Conservation (phyloP, 1,284 basidiomycete genomes). For the Inonotus hispidus region DNA sequence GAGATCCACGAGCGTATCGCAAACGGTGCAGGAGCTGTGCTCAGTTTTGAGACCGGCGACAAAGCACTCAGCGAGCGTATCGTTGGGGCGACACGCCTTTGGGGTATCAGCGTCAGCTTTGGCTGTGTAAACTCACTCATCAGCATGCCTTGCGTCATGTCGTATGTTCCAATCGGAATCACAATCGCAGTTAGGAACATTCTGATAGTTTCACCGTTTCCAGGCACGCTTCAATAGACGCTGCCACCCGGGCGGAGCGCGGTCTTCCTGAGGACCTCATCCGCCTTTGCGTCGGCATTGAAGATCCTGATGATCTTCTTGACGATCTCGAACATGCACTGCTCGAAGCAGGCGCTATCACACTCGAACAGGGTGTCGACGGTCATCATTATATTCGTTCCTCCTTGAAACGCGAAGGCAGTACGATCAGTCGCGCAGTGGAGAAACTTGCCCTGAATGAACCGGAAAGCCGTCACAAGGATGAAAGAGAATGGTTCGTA, state of each 20-base stretch:
- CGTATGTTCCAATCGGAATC: constrained; percentile 53
- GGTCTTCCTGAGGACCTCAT: constrained; percentile 97
- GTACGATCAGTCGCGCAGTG: constrained; percentile 55
- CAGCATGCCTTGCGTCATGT: constrained; percentile 99
- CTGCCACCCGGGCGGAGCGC: constrained; percentile 86
- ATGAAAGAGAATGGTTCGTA: constrained; percentile 75
- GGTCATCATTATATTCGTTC: constrained; percentile 45
- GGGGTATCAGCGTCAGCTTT: constrained; percentile 98
- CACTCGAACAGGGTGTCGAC: constrained; percentile 36
- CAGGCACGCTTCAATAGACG: constrained; percentile 96
- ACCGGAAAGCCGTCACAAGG: constrained; percentile 24
- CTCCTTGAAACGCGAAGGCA: constrained; percentile 33
- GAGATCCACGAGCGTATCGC: constrained; percentile 88
- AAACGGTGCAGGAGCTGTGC: constrained; percentile 87
- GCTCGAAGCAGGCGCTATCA: constrained; percentile 86
- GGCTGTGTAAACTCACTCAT: constrained; percentile 98
- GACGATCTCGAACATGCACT: constrained; percentile 95
- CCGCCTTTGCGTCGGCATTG: constrained; percentile 96
- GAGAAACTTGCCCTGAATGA: constrained; percentile 53
- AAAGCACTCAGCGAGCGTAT: constrained; percentile 89
- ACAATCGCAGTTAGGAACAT: constrained; percentile 12
- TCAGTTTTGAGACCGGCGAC: constrained; percentile 93
- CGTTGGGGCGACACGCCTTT: constrained; percentile 87
- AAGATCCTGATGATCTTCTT: constrained; percentile 88
- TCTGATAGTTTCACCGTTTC: constrained; percentile 17